Evolutionary conservation across 2,329 filamentous ascomycete species (phyloP).

Genomic region (Aspergillus viridinutans): DNA sequence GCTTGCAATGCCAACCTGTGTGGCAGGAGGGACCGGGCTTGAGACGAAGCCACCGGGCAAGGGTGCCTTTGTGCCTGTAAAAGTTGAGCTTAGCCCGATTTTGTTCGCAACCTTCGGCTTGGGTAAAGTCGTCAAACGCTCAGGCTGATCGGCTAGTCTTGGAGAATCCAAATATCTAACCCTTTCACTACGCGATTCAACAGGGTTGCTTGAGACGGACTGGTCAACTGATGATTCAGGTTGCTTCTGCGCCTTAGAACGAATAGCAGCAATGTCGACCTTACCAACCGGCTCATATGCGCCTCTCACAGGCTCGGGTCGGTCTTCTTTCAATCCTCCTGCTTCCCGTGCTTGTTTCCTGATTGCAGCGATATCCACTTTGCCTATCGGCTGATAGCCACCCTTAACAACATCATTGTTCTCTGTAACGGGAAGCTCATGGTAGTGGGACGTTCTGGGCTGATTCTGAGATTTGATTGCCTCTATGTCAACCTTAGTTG

Average conservation of each 20-base stretch:
- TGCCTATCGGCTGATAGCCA: constrained; percentile 88
- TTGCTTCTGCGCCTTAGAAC: constrained; percentile 72
- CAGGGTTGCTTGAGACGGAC: constrained; percentile 41
- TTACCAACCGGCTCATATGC: constrained; percentile 93
- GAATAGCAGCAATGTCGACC: constrained; percentile 93
- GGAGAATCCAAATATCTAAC: constrained; percentile 71
- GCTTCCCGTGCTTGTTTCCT: constrained; percentile 66
- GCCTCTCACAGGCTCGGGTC: constrained; percentile 82
- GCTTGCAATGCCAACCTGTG: constrained; percentile 69
- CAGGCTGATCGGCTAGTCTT: constrained; percentile 66
- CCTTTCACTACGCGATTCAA: constrained; percentile 47
- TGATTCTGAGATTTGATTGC: constrained; percentile 71
- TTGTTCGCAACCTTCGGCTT: constrained; percentile 95
- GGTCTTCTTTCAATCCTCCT: constrained; percentile 59
- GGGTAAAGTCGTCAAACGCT: constrained; percentile 78
- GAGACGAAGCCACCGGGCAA: constrained; percentile 65
- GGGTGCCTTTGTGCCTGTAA: constrained; percentile 85
- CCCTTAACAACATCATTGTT: constrained; percentile 69
- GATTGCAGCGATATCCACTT: constrained; percentile 94
- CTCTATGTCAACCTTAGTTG: constrained; percentile 90
- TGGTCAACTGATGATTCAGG: constrained; percentile 38
- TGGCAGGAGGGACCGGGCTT: constrained; percentile 56
- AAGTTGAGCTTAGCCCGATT: constrained; percentile 68
- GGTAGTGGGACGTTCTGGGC: constrained; percentile 53
- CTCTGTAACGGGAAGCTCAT: constrained; percentile 45